These are phyloP conservation scores for Fusarium multiceps DNA, from an alignment of 2,329 filamentous ascomycete genomes.

Conservation along the genomic window DNA sequence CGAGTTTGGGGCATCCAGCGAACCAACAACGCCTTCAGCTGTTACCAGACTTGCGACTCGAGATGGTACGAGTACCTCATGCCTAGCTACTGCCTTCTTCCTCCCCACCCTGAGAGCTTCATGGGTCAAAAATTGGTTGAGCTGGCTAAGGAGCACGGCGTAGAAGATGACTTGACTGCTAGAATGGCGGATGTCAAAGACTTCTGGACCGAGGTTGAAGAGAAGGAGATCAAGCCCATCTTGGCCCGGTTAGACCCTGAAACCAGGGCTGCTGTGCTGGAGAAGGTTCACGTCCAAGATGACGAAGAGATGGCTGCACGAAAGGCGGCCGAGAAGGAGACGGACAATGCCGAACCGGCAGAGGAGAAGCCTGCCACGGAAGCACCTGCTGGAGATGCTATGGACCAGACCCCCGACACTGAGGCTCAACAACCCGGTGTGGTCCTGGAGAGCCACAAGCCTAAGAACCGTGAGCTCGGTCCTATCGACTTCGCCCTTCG, in stretches of 20 bases:
- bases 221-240: constrained; percentile 80
- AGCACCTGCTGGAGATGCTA: constrained; percentile 24
- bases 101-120: constrained; percentile 89
- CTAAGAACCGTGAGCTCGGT: constrained; percentile 56
- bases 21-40: constrained; percentile 91
- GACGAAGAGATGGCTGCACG: constrained; percentile 44
- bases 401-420: constrained; percentile 33
- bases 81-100: constrained; percentile 90
- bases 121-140: constrained; percentile 86
- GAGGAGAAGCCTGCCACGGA: constrained; percentile 43
- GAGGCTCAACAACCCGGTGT: constrained; percentile 41
- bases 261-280: constrained; percentile 70
- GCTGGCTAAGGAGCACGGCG: constrained; percentile 77
- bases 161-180: constrained; percentile 73
- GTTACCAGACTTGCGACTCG: constrained; percentile 94
- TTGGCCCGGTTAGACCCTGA: constrained; percentile 71
- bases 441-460: constrained; percentile 49
- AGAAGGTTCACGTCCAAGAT: constrained; percentile 64
- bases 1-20: constrained; percentile 93
- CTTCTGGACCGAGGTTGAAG: constrained; percentile 87
- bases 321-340: constrained; percentile 35
- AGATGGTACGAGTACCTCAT: constrained; percentile 98
- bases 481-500: constrained; percentile 75
- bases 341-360: constrained; percentile 29
- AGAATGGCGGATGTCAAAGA: constrained; percentile 80